Evolutionary conservation across 1,139 yeast genomes (phyloP), one percentile per base, ranked within the genome.

Genomic region (Lodderomyces margitis): DNA sequence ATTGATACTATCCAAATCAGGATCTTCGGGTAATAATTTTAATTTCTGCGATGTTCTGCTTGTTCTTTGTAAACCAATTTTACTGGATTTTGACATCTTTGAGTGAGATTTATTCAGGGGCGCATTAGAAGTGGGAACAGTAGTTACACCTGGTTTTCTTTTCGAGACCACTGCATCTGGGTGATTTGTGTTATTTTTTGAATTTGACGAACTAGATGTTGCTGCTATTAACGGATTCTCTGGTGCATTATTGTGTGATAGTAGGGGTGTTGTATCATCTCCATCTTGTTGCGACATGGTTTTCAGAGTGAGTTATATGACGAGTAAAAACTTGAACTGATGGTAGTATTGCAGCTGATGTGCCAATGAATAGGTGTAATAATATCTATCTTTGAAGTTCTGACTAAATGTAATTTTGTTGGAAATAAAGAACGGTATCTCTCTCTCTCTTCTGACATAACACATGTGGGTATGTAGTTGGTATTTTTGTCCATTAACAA

Each of bases 41-140:
- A 91, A 74, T 62, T 87, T 91, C 59, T 87, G 96, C 0, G 94
- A 80, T 0, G 95, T 87, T 57, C 92, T 78, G 35, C 96, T 85
- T 1, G 95, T 83, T 57, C 98, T 72, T 57, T 89, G 96, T 4
- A 95, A 86, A 1, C 95, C 96, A 14, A 78, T 68, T 47, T 80
- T 74, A 37, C 66, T 64, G 33, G 70, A 61, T 41, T 65, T 70
- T 16, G 66, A 54, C 36, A 65, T 56, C 44, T 56, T 61, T 19
- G 63, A 57, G 16, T 50, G 49, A 21, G 58, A 57, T 42, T 53
- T 56, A 17, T 45, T 40, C 4, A 45, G 21, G 14, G 40, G 12
- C 14, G 37, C 4, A 11, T 9, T 32, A 7, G 21, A 6, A 10
- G 8, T 23, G 25, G 25, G 11, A 9, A 9, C 11, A 11, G 25